Evolutionary conservation across 2,329 filamentous ascomycete genomes (phyloP).

Genomic region (Colletotrichum sp.): DNA sequence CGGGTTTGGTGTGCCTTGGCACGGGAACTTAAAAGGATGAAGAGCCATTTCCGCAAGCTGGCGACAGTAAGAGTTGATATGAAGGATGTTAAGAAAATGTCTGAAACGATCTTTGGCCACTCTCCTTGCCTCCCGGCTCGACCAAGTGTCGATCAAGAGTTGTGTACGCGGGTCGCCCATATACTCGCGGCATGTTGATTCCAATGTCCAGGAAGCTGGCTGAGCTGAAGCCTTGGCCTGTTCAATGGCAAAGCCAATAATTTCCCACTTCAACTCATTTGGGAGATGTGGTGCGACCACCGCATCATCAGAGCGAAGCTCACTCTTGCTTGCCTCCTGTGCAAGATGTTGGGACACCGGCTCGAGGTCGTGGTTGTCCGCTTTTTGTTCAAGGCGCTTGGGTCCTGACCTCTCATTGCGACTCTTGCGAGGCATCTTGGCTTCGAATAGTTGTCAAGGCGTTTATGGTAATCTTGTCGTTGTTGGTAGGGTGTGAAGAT

Average conservation of each 20-base stretch:
- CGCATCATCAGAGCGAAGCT: not conserved
- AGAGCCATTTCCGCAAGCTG: not conserved
- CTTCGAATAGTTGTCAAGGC: not conserved
- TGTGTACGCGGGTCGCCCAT: not conserved
- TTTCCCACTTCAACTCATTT: not conserved
- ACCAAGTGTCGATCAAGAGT: not conserved
- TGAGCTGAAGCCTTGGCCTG: not conserved
- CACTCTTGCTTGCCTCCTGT: not conserved
- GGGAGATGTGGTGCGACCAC: not conserved
- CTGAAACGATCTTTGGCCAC: not conserved
- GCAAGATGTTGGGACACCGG: not conserved
- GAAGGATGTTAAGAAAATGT: not conserved
- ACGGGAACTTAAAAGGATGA: not conserved
- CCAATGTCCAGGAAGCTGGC: not conserved
- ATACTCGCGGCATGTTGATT: not conserved
- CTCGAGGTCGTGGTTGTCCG: not conserved
- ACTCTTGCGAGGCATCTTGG: not conserved
- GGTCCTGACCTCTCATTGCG: not conserved
- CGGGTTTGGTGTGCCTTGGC: not conserved
- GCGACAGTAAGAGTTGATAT: not conserved
- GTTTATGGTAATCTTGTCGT: accelerated
- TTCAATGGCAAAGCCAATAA: not conserved
- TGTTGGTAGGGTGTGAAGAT: not conserved
- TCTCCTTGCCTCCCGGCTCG: not conserved
- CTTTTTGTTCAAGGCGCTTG: not conserved